Evolutionary conservation across 1,284 basidiomycete genomes (phyloP), one percentile per base, ranked within the genome.

Genomic region (Singerocomus inundabilis): DNA sequence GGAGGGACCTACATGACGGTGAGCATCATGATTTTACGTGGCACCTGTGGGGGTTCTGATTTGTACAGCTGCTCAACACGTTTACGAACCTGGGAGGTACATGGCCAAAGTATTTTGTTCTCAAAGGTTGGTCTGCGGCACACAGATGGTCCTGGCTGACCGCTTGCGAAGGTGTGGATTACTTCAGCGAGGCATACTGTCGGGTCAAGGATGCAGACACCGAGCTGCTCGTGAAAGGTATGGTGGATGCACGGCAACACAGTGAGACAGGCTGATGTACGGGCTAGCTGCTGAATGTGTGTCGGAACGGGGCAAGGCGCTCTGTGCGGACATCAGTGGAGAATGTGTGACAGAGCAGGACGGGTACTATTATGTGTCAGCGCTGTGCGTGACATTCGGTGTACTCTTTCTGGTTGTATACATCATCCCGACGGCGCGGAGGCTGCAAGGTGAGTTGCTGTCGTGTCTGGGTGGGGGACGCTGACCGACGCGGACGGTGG

Each of bases 1-100:
- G 97, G 97, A 28, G 97, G 94, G 42, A 98, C 95, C 1, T 98
- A 98, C 68, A 98, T 98, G 94, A 98, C 94, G 13, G 92, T 93
- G 64, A 68, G 85, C 64, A 16, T 24, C 35, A 15, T 25, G 12
- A 13, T 29, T 35, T 52, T 25, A 6, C 44, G 48, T 47, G 42
- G 8, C 25, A 24, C 40, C 34, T 21, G 4, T 21, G 21, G 28
- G 37, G 28, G 30, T 44, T 57, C 30, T 57, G 51, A 41, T 32
- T 48, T 45, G 42, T 33, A 29, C 60, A 95, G 89, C 77, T 99
- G 30, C 73, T 99, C 49, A 98, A 98, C 68, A 99, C 97, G 6
- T 93, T 98, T 57, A 88, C 89, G 21, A 99, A 99, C 67, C 81
- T 99, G 53, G 97, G 97, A 46, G 97, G 97, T 8, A 99, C 97